Evolutionary conservation across 176 grass and related monocot genomes (phyloP).

Genomic region (Carex cristatella): DNA sequence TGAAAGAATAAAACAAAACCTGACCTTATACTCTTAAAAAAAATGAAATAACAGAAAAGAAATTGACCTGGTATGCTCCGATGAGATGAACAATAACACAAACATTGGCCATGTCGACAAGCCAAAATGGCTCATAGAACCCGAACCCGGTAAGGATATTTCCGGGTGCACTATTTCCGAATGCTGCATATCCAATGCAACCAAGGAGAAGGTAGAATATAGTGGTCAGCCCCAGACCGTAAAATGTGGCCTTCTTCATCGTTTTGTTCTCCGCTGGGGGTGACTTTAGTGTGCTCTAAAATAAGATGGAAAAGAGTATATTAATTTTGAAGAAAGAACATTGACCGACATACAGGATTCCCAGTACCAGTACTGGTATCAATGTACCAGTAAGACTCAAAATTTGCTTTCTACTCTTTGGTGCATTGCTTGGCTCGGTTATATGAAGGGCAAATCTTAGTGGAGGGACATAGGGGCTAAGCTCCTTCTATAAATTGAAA

Average conservation of each 20-base stretch:
- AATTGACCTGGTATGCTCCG: conserved; percentile 67
- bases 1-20: background rate
- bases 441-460: background rate
- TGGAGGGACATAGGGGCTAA: background rate
- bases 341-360: background rate
- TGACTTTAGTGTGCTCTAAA: conserved; percentile 60
- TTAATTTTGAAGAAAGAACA: background rate
- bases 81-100: conserved; percentile 94
- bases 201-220: conserved; percentile 84
- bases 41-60: background rate
- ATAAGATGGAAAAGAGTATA: background rate
- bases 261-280: conserved; percentile 74
- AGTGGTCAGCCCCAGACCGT: conserved; percentile 61
- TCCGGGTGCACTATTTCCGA: conserved; percentile 67
- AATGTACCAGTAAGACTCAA: background rate
- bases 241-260: conserved; percentile 69
- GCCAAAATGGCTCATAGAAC: conserved; percentile 95
- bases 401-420: background rate
- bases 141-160: conserved; percentile 78
- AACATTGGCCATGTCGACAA: conserved; percentile 83
- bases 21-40: background rate
- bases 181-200: conserved; percentile 75
- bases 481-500: no score
- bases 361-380: background rate
- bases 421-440: background rate